Base-by-base conservation (phyloP, 768 basidiomycete genomes). In the Lyophyllum atratum region DNA sequence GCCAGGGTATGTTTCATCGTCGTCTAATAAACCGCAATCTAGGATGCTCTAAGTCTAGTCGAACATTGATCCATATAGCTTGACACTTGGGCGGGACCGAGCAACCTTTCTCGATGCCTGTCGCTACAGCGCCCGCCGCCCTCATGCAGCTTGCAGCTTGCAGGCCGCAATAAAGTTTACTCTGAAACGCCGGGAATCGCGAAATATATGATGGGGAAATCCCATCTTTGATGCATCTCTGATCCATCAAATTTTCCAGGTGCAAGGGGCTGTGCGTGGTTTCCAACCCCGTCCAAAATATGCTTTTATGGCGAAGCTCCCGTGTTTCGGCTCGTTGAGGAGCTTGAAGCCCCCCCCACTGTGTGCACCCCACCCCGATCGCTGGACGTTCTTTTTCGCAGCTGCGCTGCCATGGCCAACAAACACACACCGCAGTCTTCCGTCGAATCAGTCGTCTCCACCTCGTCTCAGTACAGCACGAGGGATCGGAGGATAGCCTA, bases 351-450 rank as follows among this genome's bases (percentile, higher is more conserved):
- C 65, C 65, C 65, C 59, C 55, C 40, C 50, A 33, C 31, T 52
- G 48, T 58, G 54, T 51, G 29, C 46, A 59, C 45, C 31, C 48
- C 52, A 47, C 59, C 44, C 43, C 42, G 58, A 60, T 64, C 65
- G 65, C 65, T 64, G 65, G 63, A 63, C 65, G 65, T 66, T 53
- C 58, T 56, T 59, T 39, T 64, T 64, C 65, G 65, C 65, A 64
- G 65, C 63, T 64, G 63, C 64, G 63, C 65, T 56, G 53, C 59
- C 44, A 66, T 66, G 63, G 57, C 59, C 55, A 50, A 52, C 51
- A 60, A 57, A 62, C 59, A 66, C 61, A 45, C 55, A 62, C 61
- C 63, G 61, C 65, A 66, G 61, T 55, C 63, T 59, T 64, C 65
- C 65, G 63, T 64, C 65, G 65, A 66, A 66, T 66, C 65, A 64